Evolutionary conservation across 192 early-diverging fungal genomes (phyloP), one percentile per base, ranked within the genome.

Genomic region (Coemansia sp.): DNA sequence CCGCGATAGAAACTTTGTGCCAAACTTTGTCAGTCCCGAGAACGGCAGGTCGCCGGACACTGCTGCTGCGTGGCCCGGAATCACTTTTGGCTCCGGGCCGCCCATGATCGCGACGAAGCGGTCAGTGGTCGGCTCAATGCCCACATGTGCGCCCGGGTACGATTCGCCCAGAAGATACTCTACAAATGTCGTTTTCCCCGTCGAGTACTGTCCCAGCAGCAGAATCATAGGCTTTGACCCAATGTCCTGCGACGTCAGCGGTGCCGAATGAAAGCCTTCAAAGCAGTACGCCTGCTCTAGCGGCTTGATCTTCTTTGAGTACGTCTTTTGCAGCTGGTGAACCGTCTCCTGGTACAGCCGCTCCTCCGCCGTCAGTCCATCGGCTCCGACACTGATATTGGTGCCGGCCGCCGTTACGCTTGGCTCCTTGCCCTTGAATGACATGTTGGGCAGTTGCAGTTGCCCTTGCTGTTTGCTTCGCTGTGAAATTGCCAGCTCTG

Each of bases 51-150:
- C 89, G n/a, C 83, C 74, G 12, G 88, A 84, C 23, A 95, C 92
- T 0, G 88, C 92, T 12, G 93, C 93, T 0, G 93, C 92, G 58
- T 93, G 90, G 44, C 93, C 92, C 2, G 93, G 93, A 22, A 93
- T 93, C 7, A 92, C 87, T 49, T 91, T 83, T 38, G 86, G 83
- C 63, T 90, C 88, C 0, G 81, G 59, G 4, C 88, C 86, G 51
- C 85, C 76, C 90, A 93, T 93, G 38, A 94, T 88, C 2, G 93
- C 93, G 7, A 93, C 88, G 53, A 94, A 94, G 21, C 89, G 74
- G 72, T 94, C 93, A 4, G 93, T 94, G 74, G 89, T 84, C n/a
- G 93, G 92, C 68, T 94, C 93, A n/a, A 90, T 89, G 5, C 92
- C 92, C 54, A 94, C 87, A 62, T 94, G 90, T 22, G 87, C 84